phyloP scores from a whole-genome alignment of 805 yeast species.

The Sugiyamaella lignohabitans region DNA sequence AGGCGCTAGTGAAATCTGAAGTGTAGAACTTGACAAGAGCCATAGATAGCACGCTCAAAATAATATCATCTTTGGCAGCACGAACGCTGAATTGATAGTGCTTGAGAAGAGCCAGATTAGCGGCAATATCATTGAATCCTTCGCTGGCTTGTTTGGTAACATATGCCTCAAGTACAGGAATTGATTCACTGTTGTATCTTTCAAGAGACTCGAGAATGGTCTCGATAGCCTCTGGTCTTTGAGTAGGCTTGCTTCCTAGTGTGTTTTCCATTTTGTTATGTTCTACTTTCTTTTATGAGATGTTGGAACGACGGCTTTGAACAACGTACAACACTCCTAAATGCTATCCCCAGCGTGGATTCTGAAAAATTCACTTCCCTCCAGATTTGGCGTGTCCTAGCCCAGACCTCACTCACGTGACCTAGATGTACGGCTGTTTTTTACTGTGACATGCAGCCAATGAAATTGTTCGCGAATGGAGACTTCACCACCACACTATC shows the following conservation, averaged over 20 bases:
- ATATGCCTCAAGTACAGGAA: constrained; percentile 41
- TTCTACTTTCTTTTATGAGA: too few relatives aligned
- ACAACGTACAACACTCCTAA: too few relatives aligned
- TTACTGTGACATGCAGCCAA: constrained; percentile 3
- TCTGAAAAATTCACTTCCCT: too few relatives aligned
- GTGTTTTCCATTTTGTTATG: constrained; percentile 30
- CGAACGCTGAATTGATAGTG: constrained; percentile 36
- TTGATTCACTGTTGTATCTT: constrained; percentile 40
- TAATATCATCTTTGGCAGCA: constrained; percentile 35
- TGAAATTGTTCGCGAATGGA: constrained; percentile 2
- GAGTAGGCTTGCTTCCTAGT: constrained; percentile 30
- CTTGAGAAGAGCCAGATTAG: constrained; percentile 43
- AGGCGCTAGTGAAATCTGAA: constrained; percentile 39
- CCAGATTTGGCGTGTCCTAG: too few relatives aligned
- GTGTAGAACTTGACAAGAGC: constrained; percentile 38
- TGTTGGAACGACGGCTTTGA: too few relatives aligned
- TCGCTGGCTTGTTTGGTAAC: constrained; percentile 35
- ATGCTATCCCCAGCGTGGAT: too few relatives aligned
- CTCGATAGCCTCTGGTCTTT: constrained; percentile 38
- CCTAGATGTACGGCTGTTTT: neutral
- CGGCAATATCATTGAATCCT: constrained; percentile 34
- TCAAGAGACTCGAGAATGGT: constrained; percentile 38
- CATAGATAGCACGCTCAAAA: constrained; percentile 36
- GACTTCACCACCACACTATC: neutral
- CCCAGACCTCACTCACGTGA: neutral